Evolutionary conservation across 1,139 yeast genomes (phyloP).

Genomic region (Oligophagozyma castellii): DNA sequence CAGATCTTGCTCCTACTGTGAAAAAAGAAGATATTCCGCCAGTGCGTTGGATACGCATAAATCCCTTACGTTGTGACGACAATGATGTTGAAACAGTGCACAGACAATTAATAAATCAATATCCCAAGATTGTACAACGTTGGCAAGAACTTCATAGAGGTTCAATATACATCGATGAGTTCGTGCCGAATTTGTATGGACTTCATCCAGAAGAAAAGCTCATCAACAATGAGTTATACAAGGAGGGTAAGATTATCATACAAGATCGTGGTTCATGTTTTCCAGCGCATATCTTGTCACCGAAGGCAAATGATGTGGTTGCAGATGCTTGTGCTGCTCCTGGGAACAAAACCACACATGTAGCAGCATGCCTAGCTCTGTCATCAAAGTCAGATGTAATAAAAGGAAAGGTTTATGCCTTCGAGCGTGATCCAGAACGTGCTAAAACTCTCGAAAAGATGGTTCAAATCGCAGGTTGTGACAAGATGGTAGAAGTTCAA

Average conservation of each 20-base stretch:
- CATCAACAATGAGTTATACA: conserved; percentile 52
- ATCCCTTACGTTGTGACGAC: conserved; percentile 34
- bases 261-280: conserved; percentile 96
- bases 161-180: conserved; percentile 52
- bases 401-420: conserved; percentile 47
- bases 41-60: conserved; percentile 77
- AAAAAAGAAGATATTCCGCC: conserved; percentile 53
- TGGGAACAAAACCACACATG: conserved; percentile 92
- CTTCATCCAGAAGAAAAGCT: conserved; percentile 61
- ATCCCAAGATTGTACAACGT: conserved; percentile 23
- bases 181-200: conserved; percentile 67
- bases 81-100: conserved; percentile 28
- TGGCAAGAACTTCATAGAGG: conserved; percentile 46
- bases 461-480: conserved; percentile 70
- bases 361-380: conserved; percentile 45
- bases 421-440: conserved; percentile 70
- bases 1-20: conserved; percentile 26
- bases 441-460: conserved; percentile 61
- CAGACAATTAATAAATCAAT: conserved; percentile 28
- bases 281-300: conserved; percentile 73
- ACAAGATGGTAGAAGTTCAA: conserved; percentile 37
- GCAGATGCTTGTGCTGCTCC: conserved; percentile 98
- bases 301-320: conserved; percentile 39
- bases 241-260: conserved; percentile 65
- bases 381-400: conserved; percentile 7